phyloP scores from a whole-genome alignment of 2,329 filamentous ascomycete species.

The Aureobasidium lini region DNA sequence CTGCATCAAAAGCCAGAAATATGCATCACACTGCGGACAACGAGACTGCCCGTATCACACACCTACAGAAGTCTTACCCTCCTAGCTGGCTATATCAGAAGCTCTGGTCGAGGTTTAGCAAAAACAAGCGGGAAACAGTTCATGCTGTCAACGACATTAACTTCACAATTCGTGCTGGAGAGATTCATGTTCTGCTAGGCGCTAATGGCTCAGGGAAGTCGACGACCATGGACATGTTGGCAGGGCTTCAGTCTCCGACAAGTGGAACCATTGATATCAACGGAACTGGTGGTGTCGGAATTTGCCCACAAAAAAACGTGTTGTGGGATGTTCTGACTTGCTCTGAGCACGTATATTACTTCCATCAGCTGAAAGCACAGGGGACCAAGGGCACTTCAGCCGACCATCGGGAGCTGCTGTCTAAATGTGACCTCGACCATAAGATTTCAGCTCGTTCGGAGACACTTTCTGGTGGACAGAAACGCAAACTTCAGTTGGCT shows the following conservation, averaged over 20 bases:
- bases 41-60: slow-evolving; percentile 60
- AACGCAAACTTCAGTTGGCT: slow-evolving; percentile 82
- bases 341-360: slow-evolving; percentile 74
- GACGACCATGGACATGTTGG: slow-evolving; percentile 81
- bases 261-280: slow-evolving; percentile 71
- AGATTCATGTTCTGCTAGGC: slow-evolving; percentile 79
- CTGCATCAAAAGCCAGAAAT: slow-evolving; percentile 50
- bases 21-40: slow-evolving; percentile 25
- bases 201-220: slow-evolving; percentile 89
- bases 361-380: slow-evolving; percentile 71
- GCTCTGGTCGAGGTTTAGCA: slow-evolving; percentile 39
- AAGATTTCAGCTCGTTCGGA: slow-evolving; percentile 66
- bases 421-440: slow-evolving; percentile 63
- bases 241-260: slow-evolving; percentile 70
- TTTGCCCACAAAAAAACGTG: slow-evolving; percentile 90
- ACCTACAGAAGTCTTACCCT: slow-evolving; percentile 71
- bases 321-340: slow-evolving; percentile 86
- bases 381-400: slow-evolving; percentile 50
- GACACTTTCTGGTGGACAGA: slow-evolving; percentile 84
- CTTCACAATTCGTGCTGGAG: slow-evolving; percentile 64
- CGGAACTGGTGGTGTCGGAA: slow-evolving; percentile 69
- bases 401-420: slow-evolving; percentile 56
- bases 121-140: slow-evolving; percentile 55
- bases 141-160: slow-evolving; percentile 70
- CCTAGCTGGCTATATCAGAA: slow-evolving; percentile 52